Conservation (phyloP, 2,329 filamentous ascomycete species). For the Fusarium bactridioides region DNA sequence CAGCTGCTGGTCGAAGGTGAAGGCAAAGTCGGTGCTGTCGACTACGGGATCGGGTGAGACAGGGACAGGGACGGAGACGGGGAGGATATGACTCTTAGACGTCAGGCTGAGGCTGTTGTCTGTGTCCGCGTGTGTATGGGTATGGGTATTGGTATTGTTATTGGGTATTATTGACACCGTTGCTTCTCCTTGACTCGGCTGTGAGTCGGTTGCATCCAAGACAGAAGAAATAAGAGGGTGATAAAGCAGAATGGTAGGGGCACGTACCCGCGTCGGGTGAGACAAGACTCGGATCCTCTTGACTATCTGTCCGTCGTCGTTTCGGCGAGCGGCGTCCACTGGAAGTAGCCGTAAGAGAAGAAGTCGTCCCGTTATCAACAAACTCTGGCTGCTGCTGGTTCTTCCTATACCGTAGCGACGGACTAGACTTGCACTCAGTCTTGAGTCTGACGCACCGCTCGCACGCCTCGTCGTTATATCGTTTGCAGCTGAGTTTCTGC, state of each 20-base stretch:
- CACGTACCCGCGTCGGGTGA: conserved; percentile 49
- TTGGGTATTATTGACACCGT: conserved; percentile 42
- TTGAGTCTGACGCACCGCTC: conserved; percentile 54
- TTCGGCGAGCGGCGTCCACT: conserved; percentile 48
- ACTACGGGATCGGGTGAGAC: conserved; percentile 44
- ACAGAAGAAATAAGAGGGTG: not conserved
- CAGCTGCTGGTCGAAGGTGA: conserved; percentile 46
- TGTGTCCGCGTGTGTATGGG: not conserved
- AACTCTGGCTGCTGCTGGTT: conserved; percentile 40
- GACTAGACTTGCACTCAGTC: conserved; percentile 54
- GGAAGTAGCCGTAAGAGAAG: conserved; percentile 14
- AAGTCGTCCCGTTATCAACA: not conserved
- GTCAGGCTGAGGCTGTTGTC: conserved; percentile 20
- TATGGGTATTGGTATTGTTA: conserved; percentile 4
- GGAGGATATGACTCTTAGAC: conserved; percentile 37
- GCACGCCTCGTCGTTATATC: conserved; percentile 50
- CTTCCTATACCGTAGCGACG: conserved; percentile 51
- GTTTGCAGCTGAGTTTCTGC: conserved; percentile 57
- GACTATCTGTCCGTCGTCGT: conserved; percentile 47
- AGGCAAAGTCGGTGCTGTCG: conserved; percentile 47
- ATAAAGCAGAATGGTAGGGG: conserved; percentile 1
- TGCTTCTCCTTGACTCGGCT: conserved; percentile 30
- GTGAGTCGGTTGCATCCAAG: conserved; percentile 38
- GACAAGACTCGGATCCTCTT: conserved; percentile 43
- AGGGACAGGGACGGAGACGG: conserved; percentile 35